Evolutionary conservation across 2,329 filamentous ascomycete species (phyloP), one percentile per base, ranked within the genome.

Genomic region (Aspergillus calidoustus): DNA sequence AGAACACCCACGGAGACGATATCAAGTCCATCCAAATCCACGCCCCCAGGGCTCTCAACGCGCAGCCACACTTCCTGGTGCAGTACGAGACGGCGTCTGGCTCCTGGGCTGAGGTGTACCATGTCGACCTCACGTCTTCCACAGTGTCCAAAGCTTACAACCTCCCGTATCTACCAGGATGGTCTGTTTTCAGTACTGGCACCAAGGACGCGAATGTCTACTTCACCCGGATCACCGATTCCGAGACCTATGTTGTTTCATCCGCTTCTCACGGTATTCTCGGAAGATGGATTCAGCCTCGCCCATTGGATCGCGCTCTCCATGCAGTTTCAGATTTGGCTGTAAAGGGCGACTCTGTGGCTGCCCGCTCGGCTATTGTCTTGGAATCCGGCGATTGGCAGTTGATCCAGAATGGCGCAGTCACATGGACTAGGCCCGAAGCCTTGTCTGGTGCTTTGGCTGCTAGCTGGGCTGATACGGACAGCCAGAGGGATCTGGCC

Each of bases 91-190:
- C 91, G 0, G 82, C 82, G 41, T 81, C 81, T 3, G 87, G 87
- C 19, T 91, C 93, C 72, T 92, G 91, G 81, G 94, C 90, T 3
- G 90, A 96, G 64, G 89, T 98, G 31, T 97, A 90, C 72, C 92
- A 96, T 70, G 85, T 96, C 62, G 86, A 96, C 68, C 77, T 91
- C 55, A 89, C 89, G 78, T 89, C 83, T 62, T 86, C 83, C 57
- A 85, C 84, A 19, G 84, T 94, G 30, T 84, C 83, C n/a, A 92
- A 91, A 74, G 90, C 90, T 0, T 97, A 97, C 74, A 87, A 89
- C 30, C 82, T 98, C 13, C 91, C 93, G 0, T 86, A 87, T 56
- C 76, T 93, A 22, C 77, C 85, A 25, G 91, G 90, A 0, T 82
- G 81, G 46, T 93, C 92, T 25, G 87, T 90, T 1, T 92, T 97